Evolutionary conservation across 257 asterid genomes (phyloP), one percentile per base, ranked within the genome.

Genomic region (Cynanchum wilfordii): DNA sequence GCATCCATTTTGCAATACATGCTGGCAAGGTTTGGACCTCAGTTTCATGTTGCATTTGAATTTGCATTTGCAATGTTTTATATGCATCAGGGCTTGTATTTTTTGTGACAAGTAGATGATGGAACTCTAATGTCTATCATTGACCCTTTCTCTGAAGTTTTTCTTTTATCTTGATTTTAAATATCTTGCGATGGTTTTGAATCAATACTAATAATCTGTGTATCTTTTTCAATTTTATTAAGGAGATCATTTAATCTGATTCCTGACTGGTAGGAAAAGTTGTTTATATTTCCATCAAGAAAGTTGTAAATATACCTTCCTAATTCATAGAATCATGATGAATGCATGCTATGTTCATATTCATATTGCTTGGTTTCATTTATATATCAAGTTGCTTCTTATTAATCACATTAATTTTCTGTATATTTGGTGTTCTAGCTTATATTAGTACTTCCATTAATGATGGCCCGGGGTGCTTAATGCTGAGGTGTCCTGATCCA

Each of bases 391-490:
- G 13, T 20, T 79, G 20, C 30, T 40, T 8, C 44, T 47, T 45
- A 24, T 49, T 45, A 17, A 52, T n/a, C 9, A 4, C 65, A 55
- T 29, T 38, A 22, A 52, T 17, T 16, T 12, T 63, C 75, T 70
- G 40, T 77, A 38, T 63, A 44, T 27, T 22, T 40, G 38, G 57
- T 57, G 56, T 54, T 75, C 60, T 82, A 93, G 98, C 91, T 83
- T 93, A 93, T 82, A 83, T 93, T 68, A 86, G 89, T 83, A 85
- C 97, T 71, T 83, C 97, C 80, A 89, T 93, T 81, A 85, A 86
- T 59, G 97, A 87, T 76, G 99, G 99, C 68, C 97, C 97, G 75
- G 99, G 97, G 68, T 88, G 97, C 89, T 89, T 94, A 86, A 81
- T 76, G 77, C 79, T 91, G 87, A 86, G 95, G 79, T 94, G 99